phyloP scores from a whole-genome alignment of 371 early-diverging fungal species.

The Batrachochytrium dendrobatidis region DNA sequence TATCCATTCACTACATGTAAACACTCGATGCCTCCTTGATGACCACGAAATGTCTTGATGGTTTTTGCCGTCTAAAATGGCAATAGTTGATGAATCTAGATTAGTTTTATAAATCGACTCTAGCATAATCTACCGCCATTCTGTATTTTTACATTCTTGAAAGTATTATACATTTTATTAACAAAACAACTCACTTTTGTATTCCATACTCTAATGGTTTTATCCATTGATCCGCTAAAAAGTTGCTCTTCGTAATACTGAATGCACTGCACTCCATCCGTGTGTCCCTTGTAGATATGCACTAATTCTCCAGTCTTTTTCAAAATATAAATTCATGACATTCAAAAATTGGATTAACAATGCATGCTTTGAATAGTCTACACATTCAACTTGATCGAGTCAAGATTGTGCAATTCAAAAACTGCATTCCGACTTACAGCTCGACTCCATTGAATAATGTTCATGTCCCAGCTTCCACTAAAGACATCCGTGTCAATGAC shows the following conservation, averaged over 20 bases:
- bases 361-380: too few relatives aligned
- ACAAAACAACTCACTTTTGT: conserved; percentile 10
- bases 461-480: conserved; percentile 41
- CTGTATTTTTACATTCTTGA: too few relatives aligned
- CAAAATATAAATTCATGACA: conserved; percentile 5
- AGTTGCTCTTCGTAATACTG: conserved; percentile 27
- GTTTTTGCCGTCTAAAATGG: conserved; percentile 30
- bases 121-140: too few relatives aligned
- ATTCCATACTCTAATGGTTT: conserved; percentile 39
- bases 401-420: too few relatives aligned
- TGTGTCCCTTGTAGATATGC: conserved; percentile 31
- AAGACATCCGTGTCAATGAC: conserved; percentile 40
- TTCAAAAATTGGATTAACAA: too few relatives aligned
- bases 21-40: conserved; percentile 39
- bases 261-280: conserved; percentile 43
- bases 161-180: too few relatives aligned
- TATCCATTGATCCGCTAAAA: conserved; percentile 41
- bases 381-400: too few relatives aligned
- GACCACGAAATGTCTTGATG: conserved; percentile 29
- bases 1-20: conserved; percentile 19
- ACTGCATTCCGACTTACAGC: conserved; percentile 29
- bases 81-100: too few relatives aligned
- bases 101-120: too few relatives aligned
- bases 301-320: conserved; percentile 39
- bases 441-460: conserved; percentile 44